Conservation (phyloP, 148 eudicot genomes). For the Pouteria glomerata region DNA sequence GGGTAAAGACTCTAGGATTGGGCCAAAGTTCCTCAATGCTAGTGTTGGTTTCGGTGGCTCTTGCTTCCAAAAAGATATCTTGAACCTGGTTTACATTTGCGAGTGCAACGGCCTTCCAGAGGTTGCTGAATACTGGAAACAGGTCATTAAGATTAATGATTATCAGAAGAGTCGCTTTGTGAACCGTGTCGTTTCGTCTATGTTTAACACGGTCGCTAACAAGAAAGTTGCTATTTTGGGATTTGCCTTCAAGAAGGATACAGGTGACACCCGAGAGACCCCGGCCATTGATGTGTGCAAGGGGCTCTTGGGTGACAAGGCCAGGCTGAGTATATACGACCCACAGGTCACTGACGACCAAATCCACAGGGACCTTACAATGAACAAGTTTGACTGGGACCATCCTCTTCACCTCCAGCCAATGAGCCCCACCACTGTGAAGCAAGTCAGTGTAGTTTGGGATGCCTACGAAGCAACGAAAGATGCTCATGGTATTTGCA, state of each 20-base stretch:
- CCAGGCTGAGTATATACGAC: conserved; percentile 48
- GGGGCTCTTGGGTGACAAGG: conserved; percentile 53
- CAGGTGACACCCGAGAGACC: conserved; percentile 53
- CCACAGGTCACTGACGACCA: conserved; percentile 59
- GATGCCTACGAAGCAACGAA: conserved; percentile 70
- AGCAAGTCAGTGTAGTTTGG: conserved; percentile 64
- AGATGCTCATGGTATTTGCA: conserved; percentile 66
- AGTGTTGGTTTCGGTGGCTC: conserved; percentile 65
- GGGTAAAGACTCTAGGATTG: conserved; percentile 56
- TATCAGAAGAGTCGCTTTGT: conserved; percentile 66
- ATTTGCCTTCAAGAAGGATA: conserved; percentile 60
- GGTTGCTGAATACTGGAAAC: conserved; percentile 85
- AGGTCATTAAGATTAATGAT: conserved; percentile 80
- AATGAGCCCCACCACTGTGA: conserved; percentile 47
- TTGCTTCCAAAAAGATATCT: conserved; percentile 59
- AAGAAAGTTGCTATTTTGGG: conserved; percentile 72
- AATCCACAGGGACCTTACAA: conserved; percentile 49
- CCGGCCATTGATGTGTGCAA: conserved; percentile 59
- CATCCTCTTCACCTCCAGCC: conserved; percentile 60
- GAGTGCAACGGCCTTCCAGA: conserved; percentile 80
- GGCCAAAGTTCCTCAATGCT: conserved; percentile 49
- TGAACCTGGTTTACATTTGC: conserved; percentile 53
- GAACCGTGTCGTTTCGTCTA: conserved; percentile 65
- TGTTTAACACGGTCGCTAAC: conserved; percentile 73
- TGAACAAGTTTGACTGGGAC: conserved; percentile 61